These are phyloP conservation scores for Aureobasidium musti DNA, from an alignment of 2,329 filamentous ascomycete species.

Conservation along the genomic window DNA sequence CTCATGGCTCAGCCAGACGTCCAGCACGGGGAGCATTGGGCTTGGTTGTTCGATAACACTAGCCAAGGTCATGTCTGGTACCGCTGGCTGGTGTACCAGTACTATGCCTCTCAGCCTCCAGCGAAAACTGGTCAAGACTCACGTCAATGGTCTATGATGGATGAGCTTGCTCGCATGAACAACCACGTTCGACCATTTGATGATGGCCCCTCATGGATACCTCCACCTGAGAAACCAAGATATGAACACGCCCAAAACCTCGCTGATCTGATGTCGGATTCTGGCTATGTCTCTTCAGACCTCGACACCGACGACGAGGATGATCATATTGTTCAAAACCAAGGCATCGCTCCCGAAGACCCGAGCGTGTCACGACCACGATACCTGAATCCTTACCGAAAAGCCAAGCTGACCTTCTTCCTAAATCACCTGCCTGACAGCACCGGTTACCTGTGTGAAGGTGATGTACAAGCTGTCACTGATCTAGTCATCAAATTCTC, in stretches of 20 bases:
- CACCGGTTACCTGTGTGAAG: constrained; percentile 72
- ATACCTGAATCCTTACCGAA: constrained; percentile 79
- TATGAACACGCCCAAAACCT: constrained; percentile 79
- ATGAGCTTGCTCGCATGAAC: constrained; percentile 30
- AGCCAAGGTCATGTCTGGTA: constrained; percentile 85
- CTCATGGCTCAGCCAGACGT: constrained; percentile 86
- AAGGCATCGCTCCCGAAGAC: constrained; percentile 9
- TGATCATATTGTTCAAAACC: constrained; percentile 36
- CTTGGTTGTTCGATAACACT: constrained; percentile 87
- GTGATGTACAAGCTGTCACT: constrained; percentile 82
- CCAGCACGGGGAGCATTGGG: constrained; percentile 84
- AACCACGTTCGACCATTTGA: constrained; percentile 66
- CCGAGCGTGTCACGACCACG: not conserved
- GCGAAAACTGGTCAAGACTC: not conserved
- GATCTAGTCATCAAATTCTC: constrained; percentile 88
- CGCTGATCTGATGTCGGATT: constrained; percentile 78
- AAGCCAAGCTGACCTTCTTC: constrained; percentile 80
- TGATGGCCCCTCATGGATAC: constrained; percentile 73
- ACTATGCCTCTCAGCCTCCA: constrained; percentile 15
- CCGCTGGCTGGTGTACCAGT: constrained; percentile 84
- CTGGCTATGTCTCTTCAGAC: constrained; percentile 83
- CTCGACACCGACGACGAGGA: constrained; percentile 70
- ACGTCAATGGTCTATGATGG: constrained; percentile 18
- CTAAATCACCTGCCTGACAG: constrained; percentile 79
- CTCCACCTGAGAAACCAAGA: constrained; percentile 69